These are phyloP conservation scores for Metschnikowia santaceciliae DNA, from an alignment of 805 yeast genomes.

Conservation along the genomic window DNA sequence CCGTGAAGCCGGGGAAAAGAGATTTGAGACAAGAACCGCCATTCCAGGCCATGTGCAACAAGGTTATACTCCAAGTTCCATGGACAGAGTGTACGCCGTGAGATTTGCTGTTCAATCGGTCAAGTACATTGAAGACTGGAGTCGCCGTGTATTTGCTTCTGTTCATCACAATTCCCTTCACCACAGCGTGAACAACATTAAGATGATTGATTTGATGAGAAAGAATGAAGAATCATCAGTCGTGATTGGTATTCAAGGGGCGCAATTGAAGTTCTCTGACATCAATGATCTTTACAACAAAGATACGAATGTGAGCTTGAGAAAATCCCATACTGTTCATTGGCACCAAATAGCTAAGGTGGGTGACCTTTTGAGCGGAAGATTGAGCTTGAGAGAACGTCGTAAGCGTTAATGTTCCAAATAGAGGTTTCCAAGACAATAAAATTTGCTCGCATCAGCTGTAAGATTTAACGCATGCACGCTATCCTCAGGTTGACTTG, in stretches of 20 bases:
- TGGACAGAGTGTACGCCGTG: conserved; percentile 86
- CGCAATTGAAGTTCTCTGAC: conserved; percentile 54
- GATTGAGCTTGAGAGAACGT: conserved; percentile 41
- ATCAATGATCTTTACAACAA: conserved; percentile 53
- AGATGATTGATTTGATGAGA: conserved; percentile 18
- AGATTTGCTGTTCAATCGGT: conserved; percentile 88
- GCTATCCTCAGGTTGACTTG: not conserved
- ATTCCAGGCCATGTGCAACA: conserved; percentile 98
- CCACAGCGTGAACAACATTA: conserved; percentile 19
- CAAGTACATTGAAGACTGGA: conserved; percentile 65
- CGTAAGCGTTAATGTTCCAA: conserved; percentile 7
- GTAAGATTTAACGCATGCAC: not conserved
- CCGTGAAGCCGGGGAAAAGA: conserved; percentile 68
- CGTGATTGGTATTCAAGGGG: conserved; percentile 70
- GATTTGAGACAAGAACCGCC: conserved; percentile 89
- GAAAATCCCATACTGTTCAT: conserved; percentile 67
- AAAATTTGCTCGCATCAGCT: not conserved
- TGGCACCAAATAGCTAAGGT: conserved; percentile 61
- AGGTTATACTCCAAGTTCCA: conserved; percentile 92
- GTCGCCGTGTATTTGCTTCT: conserved; percentile 17
- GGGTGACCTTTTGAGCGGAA: conserved; percentile 70
- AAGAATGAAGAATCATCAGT: conserved; percentile 36
- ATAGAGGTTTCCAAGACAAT: not conserved
- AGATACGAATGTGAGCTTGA: conserved; percentile 55
- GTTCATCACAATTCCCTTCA: conserved; percentile 17